Evolutionary conservation across 2,329 filamentous ascomycete species (phyloP), one percentile per base, ranked within the genome.

Genomic region (Penicillium sp.): DNA sequence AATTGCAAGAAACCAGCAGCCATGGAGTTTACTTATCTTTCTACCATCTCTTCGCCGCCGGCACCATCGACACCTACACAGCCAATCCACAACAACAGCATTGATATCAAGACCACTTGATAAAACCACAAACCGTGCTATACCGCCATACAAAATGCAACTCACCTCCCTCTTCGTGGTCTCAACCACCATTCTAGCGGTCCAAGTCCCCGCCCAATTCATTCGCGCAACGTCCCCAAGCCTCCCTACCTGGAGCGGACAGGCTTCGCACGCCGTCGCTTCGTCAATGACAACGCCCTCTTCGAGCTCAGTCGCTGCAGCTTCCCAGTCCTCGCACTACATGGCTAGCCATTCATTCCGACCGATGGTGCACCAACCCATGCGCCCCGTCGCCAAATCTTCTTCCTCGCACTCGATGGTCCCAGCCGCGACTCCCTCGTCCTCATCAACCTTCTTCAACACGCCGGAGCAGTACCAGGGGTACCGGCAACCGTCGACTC

Each of bases 81-180:
- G 43, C 30, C 28, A 55, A 30, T 33, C 14, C 7, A 6, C 28
- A 42, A 49, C 33, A 35, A 26, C 38, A 30, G 8, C 28, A 25
- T 33, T 13, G 25, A 30, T 43, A 22, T 45, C 38, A 35, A 42
- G 8, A 13, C 14, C 14, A 30, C 26, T 10, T 5, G 14, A 51
- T 35, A 51, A 19, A 33, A 22, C 10, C 4, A 48, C n/a, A 40
- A 10, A 3, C 35, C 4, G 4, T 11, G 16, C 33, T 8, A 52
- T 4, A 38, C 11, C 0, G 28, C 33, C 19, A 40, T 6, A 8
- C 45, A 63, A 45, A 14, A 71, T 71, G 69, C 62, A 63, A 16
- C 26, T 70, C 51, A 51, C 64, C 22, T 40, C 60, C 10, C 25
- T 66, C 22, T 49, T 68, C 49, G 42, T 62, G 37, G 55, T 70